Percentiles rank a stretch among this genome's conserved stretches.
These are phyloP conservation scores for Euphorbia tirucalli DNA, from an alignment of 345 rosid species.

Conservation along the genomic window DNA sequence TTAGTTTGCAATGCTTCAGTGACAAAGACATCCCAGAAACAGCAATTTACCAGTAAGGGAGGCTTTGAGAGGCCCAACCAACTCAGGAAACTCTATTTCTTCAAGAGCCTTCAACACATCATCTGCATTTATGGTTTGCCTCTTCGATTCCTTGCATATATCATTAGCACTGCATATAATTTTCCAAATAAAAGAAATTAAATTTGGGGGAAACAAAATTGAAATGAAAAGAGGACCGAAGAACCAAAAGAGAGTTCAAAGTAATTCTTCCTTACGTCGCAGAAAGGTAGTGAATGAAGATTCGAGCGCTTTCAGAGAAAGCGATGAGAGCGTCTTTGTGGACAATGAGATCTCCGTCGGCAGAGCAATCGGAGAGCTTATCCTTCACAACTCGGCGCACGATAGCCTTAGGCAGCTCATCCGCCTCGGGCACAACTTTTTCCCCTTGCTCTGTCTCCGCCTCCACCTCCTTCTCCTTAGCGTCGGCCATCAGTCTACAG, in stretches of 20 bases:
- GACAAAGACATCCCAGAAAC: too few species aligned
- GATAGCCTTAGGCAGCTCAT: constrained; percentile 81
- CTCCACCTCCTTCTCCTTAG: not conserved
- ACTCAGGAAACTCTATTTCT: constrained; percentile 63
- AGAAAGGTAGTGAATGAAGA: constrained; percentile 73
- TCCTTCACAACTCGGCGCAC: constrained; percentile 91
- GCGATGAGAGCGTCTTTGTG: constrained; percentile 65
- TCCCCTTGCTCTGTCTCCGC: constrained; percentile 23
- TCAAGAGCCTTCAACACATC: constrained; percentile 58
- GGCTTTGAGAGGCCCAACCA: constrained; percentile 47
- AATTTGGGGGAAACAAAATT: not conserved
- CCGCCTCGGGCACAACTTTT: constrained; percentile 54
- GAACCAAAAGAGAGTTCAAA: not conserved
- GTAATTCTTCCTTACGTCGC: constrained; percentile 46
- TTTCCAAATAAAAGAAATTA: not conserved
- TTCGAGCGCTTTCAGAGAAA: constrained; percentile 67
- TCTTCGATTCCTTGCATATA: constrained; percentile 62
- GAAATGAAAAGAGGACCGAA: not conserved
- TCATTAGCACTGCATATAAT: constrained; percentile 54
- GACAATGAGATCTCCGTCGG: constrained; percentile 52
- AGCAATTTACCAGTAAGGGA: constrained; percentile 51
- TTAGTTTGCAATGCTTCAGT: too few species aligned
- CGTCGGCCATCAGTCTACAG: not conserved
- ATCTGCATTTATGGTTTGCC: constrained; percentile 63
- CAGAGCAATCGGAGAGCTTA: constrained; percentile 68